Percentiles rank a stretch among this genome's conserved stretches.
Conservation (phyloP, 176 grass and related monocot genomes). For the Tuctoria greenei region DNA sequence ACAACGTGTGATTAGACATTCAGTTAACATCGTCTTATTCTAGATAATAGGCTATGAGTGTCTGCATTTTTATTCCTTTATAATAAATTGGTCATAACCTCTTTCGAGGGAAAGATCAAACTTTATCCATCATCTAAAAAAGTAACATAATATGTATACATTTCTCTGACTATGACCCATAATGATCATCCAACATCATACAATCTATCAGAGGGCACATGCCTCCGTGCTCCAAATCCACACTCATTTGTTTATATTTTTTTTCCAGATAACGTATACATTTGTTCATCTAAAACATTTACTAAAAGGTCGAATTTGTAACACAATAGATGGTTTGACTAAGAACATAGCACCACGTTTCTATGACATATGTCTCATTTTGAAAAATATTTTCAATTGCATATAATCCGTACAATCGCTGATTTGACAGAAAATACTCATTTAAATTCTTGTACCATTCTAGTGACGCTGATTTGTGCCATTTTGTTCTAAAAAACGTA, state of each 20-base stretch:
- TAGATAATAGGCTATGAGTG: no score
- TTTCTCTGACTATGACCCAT: no score
- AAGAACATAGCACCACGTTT: neutral
- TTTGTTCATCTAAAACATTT: neutral
- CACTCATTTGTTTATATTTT: neutral
- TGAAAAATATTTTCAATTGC: neutral
- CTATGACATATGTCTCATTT: neutral
- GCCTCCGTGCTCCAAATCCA: neutral
- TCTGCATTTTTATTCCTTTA: no score
- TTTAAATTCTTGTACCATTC: slow-evolving; percentile 35
- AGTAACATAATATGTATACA: no score
- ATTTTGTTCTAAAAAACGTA: slow-evolving; percentile 9
- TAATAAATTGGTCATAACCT: no score
- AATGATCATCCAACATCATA: no score
- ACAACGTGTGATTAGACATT: no score
- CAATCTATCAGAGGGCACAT: no score
- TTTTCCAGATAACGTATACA: neutral
- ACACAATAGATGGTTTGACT: neutral
- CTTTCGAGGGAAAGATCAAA: no score
- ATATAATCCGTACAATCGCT: slow-evolving; percentile 1
- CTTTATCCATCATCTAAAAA: no score
- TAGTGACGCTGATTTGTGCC: neutral
- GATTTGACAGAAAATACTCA: slow-evolving; percentile 40
- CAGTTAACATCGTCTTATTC: no score
- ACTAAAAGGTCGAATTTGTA: neutral